Base-by-base conservation (phyloP, 1,284 basidiomycete genomes). In the Puccinia coronata region DNA sequence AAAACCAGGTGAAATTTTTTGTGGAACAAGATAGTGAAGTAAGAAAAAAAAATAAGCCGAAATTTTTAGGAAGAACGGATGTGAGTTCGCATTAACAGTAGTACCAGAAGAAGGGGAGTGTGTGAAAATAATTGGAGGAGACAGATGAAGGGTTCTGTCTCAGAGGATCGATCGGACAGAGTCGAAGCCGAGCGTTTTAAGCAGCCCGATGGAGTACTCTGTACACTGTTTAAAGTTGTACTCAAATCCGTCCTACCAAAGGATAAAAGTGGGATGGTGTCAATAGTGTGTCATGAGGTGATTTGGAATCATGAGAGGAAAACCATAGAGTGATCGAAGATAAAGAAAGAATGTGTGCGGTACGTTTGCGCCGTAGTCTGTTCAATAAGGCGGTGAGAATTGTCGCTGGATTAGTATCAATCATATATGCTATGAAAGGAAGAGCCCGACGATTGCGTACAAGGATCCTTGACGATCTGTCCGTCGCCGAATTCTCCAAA, bases 401-500 rank as follows among this genome's bases (percentile, higher is more conserved):
- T 34, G n/a, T n/a, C n/a, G n/a, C n/a, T n/a, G n/a, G n/a, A n/a
- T n/a, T n/a, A n/a, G n/a, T n/a, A n/a, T n/a, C n/a, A n/a, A n/a
- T n/a, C n/a, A n/a, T n/a, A n/a, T n/a, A n/a, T n/a, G n/a, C n/a
- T n/a, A n/a, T n/a, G n/a, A n/a, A n/a, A n/a, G n/a, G n/a, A n/a
- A n/a, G n/a, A n/a, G n/a, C n/a, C n/a, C n/a, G n/a, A n/a, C n/a
- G n/a, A n/a, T n/a, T n/a, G n/a, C 47, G 53, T 73, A 73, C 70
- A 73, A 2, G 70, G 70, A 23, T 73, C 70, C 34, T 55, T 25
- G 23, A 73, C 34, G 8, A 51, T 39, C 0, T 55, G 5, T 23
- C 70, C 70, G 31, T 73, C 70, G 34, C 70, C 70, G 34, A 55
- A 73, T 53, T 73, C 70, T 8, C 70, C 70, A 23, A 73, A 73